Base-by-base conservation (phyloP, 306 rosid genomes). In the Hippophae tibetana region DNA sequence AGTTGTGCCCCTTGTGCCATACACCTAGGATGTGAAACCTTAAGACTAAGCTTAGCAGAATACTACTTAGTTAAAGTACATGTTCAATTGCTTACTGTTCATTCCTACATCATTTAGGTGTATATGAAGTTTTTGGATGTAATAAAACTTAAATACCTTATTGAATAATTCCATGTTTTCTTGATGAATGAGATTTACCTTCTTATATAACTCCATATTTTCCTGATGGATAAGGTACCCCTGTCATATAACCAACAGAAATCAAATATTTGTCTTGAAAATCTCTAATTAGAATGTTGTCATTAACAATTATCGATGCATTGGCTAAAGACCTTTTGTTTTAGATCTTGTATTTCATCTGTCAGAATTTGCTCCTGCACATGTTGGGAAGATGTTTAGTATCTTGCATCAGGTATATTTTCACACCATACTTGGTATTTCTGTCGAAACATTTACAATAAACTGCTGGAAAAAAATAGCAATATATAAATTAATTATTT, bases 21-120 rank as follows among this genome's bases (percentile, higher is more conserved):
- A 77, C 73, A 73, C 89, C 94, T 85, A 59, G 58, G 54, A 61
- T 41, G 64, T 44, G 60, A 56, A 69, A 50, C 63, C 68, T 47
- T 8, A 40, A 47, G 13, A 4, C 13, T 56, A 53, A 51, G 38
- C 18, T 6, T 43, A 49, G 5, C 25, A 45, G 4, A 12, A 41
- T 27, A 23, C n/a, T 52, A 18, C 58, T 23, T 9, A 2, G 23
- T 14, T 8, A 14, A 10, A 44, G 14, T 62, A 71, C 71, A 56
- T 71, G 62, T 44, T 64, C 8, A 31, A 2, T 5, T 7, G 18
- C 9, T 43, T 31, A 31, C 38, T 31, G 38, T 2, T 31, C 3
- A 4, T 31, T 31, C 38, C 38, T 31, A 31, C 38, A 31, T 31
- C 5, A 31, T 31, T 31, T 31, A 31, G 38, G 38, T 2, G 38